Conservation (phyloP, 2,329 filamentous ascomycete genomes). For the Paecilomyces sp. region DNA sequence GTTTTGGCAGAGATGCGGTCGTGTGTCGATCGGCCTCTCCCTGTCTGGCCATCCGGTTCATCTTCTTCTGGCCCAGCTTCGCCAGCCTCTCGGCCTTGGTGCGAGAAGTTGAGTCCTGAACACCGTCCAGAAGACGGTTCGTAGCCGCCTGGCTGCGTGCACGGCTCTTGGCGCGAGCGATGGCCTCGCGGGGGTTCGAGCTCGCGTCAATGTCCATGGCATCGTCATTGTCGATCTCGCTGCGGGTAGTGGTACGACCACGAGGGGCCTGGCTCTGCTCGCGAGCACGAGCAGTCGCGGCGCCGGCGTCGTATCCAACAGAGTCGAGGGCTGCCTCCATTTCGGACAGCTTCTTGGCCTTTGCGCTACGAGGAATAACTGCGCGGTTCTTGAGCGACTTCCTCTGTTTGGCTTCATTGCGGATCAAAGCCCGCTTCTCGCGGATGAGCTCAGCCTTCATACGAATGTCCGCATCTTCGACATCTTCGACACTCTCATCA, state of each 20-base stretch:
- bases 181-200: slow-evolving; percentile 35
- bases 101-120: slow-evolving; percentile 59
- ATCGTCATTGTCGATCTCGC: slow-evolving; percentile 58
- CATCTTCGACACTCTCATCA: slow-evolving; percentile 74
- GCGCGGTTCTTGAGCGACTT: slow-evolving; percentile 97
- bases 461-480: slow-evolving; percentile 77
- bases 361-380: slow-evolving; percentile 75
- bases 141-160: slow-evolving; percentile 48
- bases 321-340: slow-evolving; percentile 80
- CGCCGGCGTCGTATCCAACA: slow-evolving; percentile 76
- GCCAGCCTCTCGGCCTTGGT: slow-evolving; percentile 77
- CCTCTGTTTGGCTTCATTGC: slow-evolving; percentile 90
- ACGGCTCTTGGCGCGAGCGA: slow-evolving; percentile 67
- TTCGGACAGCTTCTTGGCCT: slow-evolving; percentile 74
- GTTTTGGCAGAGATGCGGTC: slow-evolving; percentile 74
- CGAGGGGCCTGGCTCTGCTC: slow-evolving; percentile 50
- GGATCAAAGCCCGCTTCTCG: slow-evolving; percentile 86
- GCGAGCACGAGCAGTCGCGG: slow-evolving; percentile 66
- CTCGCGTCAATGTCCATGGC: slow-evolving; percentile 54
- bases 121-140: slow-evolving; percentile 42
- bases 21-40: slow-evolving; percentile 94
- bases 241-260: slow-evolving; percentile 62
- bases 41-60: slow-evolving; percentile 96
- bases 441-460: slow-evolving; percentile 93
- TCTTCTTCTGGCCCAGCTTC: slow-evolving; percentile 93